phyloP scores from a whole-genome alignment of 345 rosid species.

The Camelina neglecta region DNA sequence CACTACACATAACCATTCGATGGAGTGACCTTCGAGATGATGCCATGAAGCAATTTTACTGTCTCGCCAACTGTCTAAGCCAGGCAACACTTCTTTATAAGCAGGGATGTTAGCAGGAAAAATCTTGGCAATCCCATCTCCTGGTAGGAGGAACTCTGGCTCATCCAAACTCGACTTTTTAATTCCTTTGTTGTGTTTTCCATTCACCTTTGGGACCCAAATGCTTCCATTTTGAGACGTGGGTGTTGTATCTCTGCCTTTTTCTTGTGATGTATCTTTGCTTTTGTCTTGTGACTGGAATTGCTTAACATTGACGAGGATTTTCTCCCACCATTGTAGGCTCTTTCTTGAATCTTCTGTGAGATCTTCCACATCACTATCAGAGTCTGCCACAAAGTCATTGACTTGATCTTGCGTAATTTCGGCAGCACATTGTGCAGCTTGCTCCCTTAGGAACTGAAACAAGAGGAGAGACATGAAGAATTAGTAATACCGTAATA shows the following conservation, averaged over 20 bases:
- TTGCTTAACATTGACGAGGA: constrained; percentile 59
- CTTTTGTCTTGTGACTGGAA: constrained; percentile 51
- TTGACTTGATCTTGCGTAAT: constrained; percentile 74
- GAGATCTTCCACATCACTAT: constrained; percentile 65
- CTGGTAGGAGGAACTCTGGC: constrained; percentile 55
- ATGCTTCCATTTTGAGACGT: constrained; percentile 49
- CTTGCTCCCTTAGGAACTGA: constrained; percentile 95
- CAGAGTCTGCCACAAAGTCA: constrained; percentile 78
- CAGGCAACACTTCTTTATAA: constrained; percentile 81
- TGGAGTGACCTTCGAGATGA: constrained; percentile 85
- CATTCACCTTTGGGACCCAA: constrained; percentile 80
- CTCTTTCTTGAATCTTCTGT: constrained; percentile 50
- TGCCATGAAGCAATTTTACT: constrained; percentile 92
- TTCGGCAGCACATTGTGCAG: constrained; percentile 77
- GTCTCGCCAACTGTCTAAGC: constrained; percentile 86
- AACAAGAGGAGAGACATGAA: constrained; percentile 37
- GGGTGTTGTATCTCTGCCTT: constrained; percentile 45
- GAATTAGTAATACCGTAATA: neutral
- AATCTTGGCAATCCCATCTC: constrained; percentile 68
- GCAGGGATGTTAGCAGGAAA: constrained; percentile 69
- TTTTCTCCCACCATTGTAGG: constrained; percentile 71
- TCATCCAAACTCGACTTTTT: constrained; percentile 53
- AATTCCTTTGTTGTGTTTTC: constrained; percentile 74
- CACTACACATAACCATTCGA: constrained; percentile 88
- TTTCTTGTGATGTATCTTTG: constrained; percentile 47